Percentiles rank a stretch among this genome's conserved stretches.
These are phyloP conservation scores for Candida dendrica DNA, from an alignment of 805 yeast genomes.

Conservation along the genomic window DNA sequence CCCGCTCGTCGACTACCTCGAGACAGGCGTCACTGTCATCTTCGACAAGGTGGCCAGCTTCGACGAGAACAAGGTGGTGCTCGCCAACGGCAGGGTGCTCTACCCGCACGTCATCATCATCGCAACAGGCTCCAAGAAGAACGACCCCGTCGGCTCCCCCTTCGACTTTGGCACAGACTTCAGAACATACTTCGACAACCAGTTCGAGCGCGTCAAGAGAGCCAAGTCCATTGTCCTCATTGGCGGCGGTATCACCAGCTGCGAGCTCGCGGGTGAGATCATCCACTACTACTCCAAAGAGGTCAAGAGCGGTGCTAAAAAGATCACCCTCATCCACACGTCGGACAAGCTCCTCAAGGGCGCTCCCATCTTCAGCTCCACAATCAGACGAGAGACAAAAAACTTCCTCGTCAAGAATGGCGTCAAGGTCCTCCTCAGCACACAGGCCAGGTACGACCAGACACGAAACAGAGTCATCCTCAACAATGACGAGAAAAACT, in stretches of 20 bases:
- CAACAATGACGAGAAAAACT: slow-evolving; percentile 1
- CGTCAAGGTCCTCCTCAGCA: slow-evolving; percentile 11
- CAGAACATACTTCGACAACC: slow-evolving; percentile 7
- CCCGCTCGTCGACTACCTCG: slow-evolving; percentile 9
- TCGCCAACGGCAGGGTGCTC: slow-evolving; percentile 6
- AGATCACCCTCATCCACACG: slow-evolving; percentile 13
- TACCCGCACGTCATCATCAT: slow-evolving; percentile 20
- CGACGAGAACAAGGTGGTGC: slow-evolving; percentile 9
- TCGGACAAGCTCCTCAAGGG: slow-evolving; percentile 6
- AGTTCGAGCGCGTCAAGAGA: slow-evolving; percentile 9
- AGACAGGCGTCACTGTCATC: slow-evolving; percentile 12
- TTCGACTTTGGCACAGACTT: slow-evolving; percentile 10
- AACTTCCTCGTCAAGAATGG: slow-evolving; percentile 7
- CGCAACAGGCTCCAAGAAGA: slow-evolving; percentile 25
- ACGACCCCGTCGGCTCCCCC: slow-evolving; percentile 18
- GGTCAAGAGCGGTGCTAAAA: slow-evolving; percentile 7
- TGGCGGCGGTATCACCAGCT: slow-evolving; percentile 27
- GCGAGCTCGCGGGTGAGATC: slow-evolving; percentile 27
- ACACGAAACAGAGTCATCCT: slow-evolving; percentile 2
- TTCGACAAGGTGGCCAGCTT: slow-evolving; percentile 7
- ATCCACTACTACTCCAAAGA: slow-evolving; percentile 14
- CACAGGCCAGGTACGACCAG: slow-evolving; percentile 4
- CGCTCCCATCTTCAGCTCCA: slow-evolving; percentile 7
- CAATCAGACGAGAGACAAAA: slow-evolving; percentile 12
- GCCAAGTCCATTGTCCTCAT: slow-evolving; percentile 23